A percentile compares a stretch with the other conserved stretches of the same genome.
phyloP scores from a whole-genome alignment of 208 protist genomes.

The Trypanosomatidae sp. region DNA sequence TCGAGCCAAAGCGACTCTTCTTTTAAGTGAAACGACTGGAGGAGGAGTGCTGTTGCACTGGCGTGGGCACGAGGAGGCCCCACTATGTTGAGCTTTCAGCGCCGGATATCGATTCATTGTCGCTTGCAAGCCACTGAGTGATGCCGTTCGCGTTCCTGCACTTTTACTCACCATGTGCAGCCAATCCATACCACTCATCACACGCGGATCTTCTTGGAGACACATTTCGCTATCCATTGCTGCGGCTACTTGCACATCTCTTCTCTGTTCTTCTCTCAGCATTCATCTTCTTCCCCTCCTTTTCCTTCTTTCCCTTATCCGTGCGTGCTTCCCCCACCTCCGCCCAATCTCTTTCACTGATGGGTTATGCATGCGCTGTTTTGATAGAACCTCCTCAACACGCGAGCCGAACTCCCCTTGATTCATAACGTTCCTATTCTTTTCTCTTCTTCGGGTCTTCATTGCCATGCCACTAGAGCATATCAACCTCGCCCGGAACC shows the following conservation, averaged over 20 bases:
- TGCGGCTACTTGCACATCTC: not conserved
- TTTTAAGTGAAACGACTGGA: too few species aligned
- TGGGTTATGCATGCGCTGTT: not conserved
- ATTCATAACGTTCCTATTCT: constrained; percentile 1
- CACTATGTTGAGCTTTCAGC: too few species aligned
- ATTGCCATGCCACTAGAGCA: constrained; percentile 61
- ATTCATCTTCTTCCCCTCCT: not conserved
- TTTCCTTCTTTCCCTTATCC: not conserved
- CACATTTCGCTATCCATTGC: not conserved
- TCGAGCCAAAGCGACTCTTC: too few species aligned
- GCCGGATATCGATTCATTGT: too few species aligned
- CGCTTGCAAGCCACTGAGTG: too few species aligned
- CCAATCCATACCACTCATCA: not conserved
- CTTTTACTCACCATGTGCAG: not conserved
- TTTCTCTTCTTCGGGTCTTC: not conserved
- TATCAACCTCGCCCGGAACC: constrained; percentile 43
- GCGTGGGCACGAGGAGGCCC: too few species aligned
- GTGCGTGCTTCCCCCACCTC: not conserved
- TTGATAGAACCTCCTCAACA: not conserved
- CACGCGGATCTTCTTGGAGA: not conserved
- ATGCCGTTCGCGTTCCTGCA: too few species aligned
- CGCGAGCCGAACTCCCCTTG: not conserved
- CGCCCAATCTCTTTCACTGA: not conserved
- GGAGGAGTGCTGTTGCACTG: too few species aligned
- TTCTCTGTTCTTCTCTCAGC: too few species aligned